Evolutionary conservation across 2,329 filamentous ascomycete species (phyloP).

Genomic region (Aureobasidium sp.): DNA sequence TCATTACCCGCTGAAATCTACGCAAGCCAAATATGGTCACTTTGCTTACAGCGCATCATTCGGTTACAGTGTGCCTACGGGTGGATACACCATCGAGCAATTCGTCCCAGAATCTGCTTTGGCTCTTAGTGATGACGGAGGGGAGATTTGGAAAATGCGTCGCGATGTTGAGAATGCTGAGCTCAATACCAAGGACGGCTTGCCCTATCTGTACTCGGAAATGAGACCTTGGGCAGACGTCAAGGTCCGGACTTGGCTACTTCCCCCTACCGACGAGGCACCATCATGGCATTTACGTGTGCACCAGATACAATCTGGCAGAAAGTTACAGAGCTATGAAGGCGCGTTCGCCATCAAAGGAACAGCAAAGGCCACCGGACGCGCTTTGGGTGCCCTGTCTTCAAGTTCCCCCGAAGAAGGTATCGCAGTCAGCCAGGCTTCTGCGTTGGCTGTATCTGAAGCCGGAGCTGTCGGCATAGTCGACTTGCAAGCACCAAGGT

Average conservation of each 20-base stretch:
- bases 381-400: conserved; percentile 42
- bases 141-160: conserved; percentile 74
- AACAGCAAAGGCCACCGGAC: conserved; percentile 52
- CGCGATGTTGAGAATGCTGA: conserved; percentile 57
- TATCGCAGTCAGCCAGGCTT: conserved; percentile 28
- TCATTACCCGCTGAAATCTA: conserved; percentile 73
- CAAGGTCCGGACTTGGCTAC: conserved; percentile 55
- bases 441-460: conserved; percentile 40
- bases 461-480: conserved; percentile 47
- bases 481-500: conserved; percentile 40
- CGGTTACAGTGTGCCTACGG: conserved; percentile 70
- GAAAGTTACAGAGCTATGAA: conserved; percentile 64
- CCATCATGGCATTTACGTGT: conserved; percentile 65
- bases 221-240: conserved; percentile 69
- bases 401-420: conserved; percentile 36
- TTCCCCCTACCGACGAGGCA: conserved; percentile 52
- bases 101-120: conserved; percentile 70
- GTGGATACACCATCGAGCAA: conserved; percentile 68
- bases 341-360: conserved; percentile 65
- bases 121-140: conserved; percentile 68
- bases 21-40: conserved; percentile 72
- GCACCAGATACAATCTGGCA: conserved; percentile 53
- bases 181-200: conserved; percentile 50
- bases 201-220: conserved; percentile 57
- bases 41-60: conserved; percentile 74